phyloP scores from a whole-genome alignment of 2,329 filamentous ascomycete species.

The Trichoderma oligosporum region DNA sequence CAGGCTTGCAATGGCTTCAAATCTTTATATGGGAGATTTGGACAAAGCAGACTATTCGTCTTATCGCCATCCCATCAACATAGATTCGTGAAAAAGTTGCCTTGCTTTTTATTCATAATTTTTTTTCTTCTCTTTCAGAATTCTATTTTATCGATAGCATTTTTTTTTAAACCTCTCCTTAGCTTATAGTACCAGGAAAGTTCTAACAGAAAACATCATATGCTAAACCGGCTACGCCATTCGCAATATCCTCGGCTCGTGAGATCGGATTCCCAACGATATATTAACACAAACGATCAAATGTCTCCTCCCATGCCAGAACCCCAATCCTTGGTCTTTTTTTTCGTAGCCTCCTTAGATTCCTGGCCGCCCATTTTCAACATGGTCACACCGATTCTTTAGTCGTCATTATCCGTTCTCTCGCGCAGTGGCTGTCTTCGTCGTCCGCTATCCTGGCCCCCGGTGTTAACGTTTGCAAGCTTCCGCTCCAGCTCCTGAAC shows the following conservation, averaged over 20 bases:
- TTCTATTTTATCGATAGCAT: constrained; percentile 18
- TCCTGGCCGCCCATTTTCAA: constrained; percentile 9
- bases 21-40: background rate
- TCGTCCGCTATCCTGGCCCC: constrained; percentile 31
- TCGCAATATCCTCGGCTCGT: constrained; percentile 32
- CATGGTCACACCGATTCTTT: constrained; percentile 26
- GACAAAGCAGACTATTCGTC: background rate
- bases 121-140: constrained; percentile 16
- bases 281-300: constrained; percentile 33
- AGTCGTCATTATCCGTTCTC: constrained; percentile 56
- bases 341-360: background rate
- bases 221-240: constrained; percentile 39
- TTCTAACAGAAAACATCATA: constrained; percentile 30
- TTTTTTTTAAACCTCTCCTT: constrained; percentile 12
- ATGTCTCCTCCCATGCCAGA: constrained; percentile 19
- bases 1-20: background rate
- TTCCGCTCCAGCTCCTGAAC: constrained; percentile 68
- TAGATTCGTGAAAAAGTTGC: background rate
- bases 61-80: background rate
- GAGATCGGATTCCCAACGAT: constrained; percentile 28
- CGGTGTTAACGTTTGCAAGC: constrained; percentile 41
- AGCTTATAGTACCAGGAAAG: constrained; percentile 14
- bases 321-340: constrained; percentile 21
- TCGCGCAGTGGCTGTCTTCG: constrained; percentile 37
- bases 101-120: background rate